Evolutionary conservation across 768 basidiomycete species (phyloP).

Genomic region (Pleurotus salmoneostramineus): DNA sequence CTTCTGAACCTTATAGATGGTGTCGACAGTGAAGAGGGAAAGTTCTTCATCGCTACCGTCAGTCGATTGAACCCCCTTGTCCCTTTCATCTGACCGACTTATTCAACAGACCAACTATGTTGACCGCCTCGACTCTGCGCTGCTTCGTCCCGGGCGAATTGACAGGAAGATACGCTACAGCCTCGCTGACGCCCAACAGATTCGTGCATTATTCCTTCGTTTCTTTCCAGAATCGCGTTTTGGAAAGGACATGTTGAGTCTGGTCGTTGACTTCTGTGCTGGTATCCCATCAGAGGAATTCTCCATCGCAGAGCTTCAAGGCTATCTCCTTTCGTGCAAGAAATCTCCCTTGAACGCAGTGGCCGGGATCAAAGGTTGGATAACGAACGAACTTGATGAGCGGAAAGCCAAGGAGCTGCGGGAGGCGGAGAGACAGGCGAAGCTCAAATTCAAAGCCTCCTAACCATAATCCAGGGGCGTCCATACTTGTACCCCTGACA

Average conservation of each 20-base stretch:
- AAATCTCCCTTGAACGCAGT: slow-evolving; percentile 17
- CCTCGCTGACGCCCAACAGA: slow-evolving; percentile 42
- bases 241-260: neutral
- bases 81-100: neutral
- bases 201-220: slow-evolving; percentile 40
- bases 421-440: no score
- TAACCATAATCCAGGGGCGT: no score
- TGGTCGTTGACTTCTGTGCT: slow-evolving; percentile 24
- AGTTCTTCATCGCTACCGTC: slow-evolving; percentile 73
- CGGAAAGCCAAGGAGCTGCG: no score
- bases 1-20: slow-evolving; percentile 59
- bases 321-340: slow-evolving; percentile 32
- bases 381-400: no score
- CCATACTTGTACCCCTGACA: no score
- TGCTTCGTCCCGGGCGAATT: slow-evolving; percentile 56
- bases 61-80: slow-evolving; percentile 78
- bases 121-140: slow-evolving; percentile 51
- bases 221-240: slow-evolving; percentile 32
- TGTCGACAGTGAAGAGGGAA: slow-evolving; percentile 58
- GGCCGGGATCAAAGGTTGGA: no score
- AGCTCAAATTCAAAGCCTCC: no score
- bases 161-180: slow-evolving; percentile 53
- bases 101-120: slow-evolving; percentile 45
- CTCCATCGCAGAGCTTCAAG: slow-evolving; percentile 41
- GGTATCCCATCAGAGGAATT: slow-evolving; percentile 29